Percentiles rank a stretch among this genome's conserved stretches.
Evolutionary conservation across 805 yeast species (phyloP).

Genomic region (Teunomyces atbi): DNA sequence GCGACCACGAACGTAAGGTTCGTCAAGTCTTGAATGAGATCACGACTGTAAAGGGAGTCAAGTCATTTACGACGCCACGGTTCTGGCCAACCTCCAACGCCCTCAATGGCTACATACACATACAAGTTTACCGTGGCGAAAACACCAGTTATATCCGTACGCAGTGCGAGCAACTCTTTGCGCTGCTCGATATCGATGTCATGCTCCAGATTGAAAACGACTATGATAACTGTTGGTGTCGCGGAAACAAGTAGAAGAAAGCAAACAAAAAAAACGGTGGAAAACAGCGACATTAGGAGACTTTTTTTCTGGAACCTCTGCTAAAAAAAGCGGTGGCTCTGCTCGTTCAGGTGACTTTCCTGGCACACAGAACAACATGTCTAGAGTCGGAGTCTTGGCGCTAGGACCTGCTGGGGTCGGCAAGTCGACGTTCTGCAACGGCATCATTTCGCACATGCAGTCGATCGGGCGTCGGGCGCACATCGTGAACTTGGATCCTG

Average conservation of each 20-base stretch:
- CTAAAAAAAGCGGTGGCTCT: not conserved
- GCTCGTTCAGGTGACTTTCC: not conserved
- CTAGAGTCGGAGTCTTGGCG: slow-evolving; percentile 90
- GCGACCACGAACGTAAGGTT: slow-evolving; percentile 58
- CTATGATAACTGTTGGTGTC: slow-evolving; percentile 68
- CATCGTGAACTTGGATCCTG: slow-evolving; percentile 93
- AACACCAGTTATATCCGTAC: slow-evolving; percentile 58
- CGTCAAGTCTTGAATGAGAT: slow-evolving; percentile 68
- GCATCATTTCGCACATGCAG: slow-evolving; percentile 85
- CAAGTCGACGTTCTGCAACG: slow-evolving; percentile 85
- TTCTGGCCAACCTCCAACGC: slow-evolving; percentile 67
- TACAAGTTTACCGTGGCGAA: slow-evolving; percentile 69
- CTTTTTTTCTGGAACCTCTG: not conserved
- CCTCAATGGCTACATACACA: slow-evolving; percentile 69
- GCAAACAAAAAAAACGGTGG: not conserved
- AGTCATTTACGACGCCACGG: slow-evolving; percentile 83
- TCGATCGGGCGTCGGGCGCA: slow-evolving; percentile 90
- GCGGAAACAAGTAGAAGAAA: slow-evolving; percentile 15
- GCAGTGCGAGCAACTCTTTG: slow-evolving; percentile 57
- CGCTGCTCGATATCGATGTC: slow-evolving; percentile 47
- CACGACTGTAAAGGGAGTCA: slow-evolving; percentile 70
- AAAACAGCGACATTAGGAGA: not conserved
- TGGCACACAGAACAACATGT: slow-evolving; percentile 48
- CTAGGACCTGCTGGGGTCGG: slow-evolving; percentile 99
- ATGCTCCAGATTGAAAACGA: slow-evolving; percentile 70